Conservation (phyloP, 2,329 filamentous ascomycete species). For the Cordyceps fumosorosea region DNA sequence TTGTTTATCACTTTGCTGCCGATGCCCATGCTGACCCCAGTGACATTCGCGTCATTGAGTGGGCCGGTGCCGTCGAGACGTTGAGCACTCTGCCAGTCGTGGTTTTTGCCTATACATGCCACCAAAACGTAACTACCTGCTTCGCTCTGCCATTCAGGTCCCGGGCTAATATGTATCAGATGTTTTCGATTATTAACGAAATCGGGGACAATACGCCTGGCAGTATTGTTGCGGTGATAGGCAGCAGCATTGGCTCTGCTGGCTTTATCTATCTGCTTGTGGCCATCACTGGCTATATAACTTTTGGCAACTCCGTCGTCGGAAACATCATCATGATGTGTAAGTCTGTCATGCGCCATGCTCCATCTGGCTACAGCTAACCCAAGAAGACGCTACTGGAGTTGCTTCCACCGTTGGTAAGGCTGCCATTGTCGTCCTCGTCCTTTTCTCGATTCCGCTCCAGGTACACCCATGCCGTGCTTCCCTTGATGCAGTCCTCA, state of each 20-base stretch:
- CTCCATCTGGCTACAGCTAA: constrained; percentile 16
- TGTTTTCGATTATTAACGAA: constrained; percentile 98
- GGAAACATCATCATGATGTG: constrained; percentile 95
- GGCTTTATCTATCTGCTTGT: constrained; percentile 83
- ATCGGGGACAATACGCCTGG: constrained; percentile 74
- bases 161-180: constrained; percentile 46
- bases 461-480: constrained; percentile 95
- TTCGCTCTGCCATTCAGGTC: background rate
- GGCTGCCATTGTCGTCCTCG: constrained; percentile 88
- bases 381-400: constrained; percentile 29
- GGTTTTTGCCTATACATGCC: constrained; percentile 98
- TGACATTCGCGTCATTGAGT: constrained; percentile 67
- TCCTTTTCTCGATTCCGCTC: constrained; percentile 92
- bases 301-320: constrained; percentile 81
- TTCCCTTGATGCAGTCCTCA: constrained; percentile 88
- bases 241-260: constrained; percentile 81
- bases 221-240: constrained; percentile 70
- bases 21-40: constrained; percentile 71
- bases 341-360: constrained; percentile 36
- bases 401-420: constrained; percentile 86
- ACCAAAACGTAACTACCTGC: constrained; percentile 70
- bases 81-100: constrained; percentile 89
- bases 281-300: constrained; percentile 90
- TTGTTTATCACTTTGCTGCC: constrained; percentile 84
- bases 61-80: constrained; percentile 70